Evolutionary conservation across 2,329 filamentous ascomycete genomes (phyloP), one percentile per base, ranked within the genome.

Genomic region (Xylaria hypoxylon): DNA sequence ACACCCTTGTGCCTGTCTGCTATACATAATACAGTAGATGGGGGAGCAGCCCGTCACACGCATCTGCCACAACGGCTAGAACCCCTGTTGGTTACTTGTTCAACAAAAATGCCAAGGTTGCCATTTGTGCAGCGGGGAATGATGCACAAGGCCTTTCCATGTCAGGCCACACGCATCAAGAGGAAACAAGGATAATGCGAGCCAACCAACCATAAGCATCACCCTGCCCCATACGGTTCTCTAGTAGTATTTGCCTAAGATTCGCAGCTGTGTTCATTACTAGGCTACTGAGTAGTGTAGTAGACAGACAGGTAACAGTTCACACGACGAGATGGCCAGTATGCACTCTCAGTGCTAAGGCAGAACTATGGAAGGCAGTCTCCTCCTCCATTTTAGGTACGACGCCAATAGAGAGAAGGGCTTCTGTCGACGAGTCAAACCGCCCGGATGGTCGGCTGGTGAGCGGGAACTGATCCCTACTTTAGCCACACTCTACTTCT

Each of bases 61-160:
- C 7, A 33, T 10, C 11, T 33, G 31, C 11, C 11, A 33, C 60
- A 50, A 44, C 22, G 52, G 44, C 42, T 38, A 17, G 35, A 33
- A 35, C 35, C 60, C 60, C 35, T 58, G 53, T 59, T 26, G 28
- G 26, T 19, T 55, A 31, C 31, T 44, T 42, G 31, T 3, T 33
- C 33, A 6, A 57, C 24, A 44, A 31, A 28, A 31, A 19, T 17
- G 3, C 8, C 8, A 44, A n/a, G 38, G 17, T 42, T 31, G 24
- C 26, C 38, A 35, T 35, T 55, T 42, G 38, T 45, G 53, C 11
- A 17, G 45, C 51, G 44, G 35, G 38, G 44, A 48, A 47, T 50
- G 44, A 38, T 38, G 35, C 42, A 64, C 42, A 53, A 38, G 33
- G 56, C 62, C 55, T 60, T 60, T 47, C 28, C 13, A 42, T 31